Evolutionary conservation across 441 rosid genomes (phyloP).

Genomic region (Francoa sonchifolia): DNA sequence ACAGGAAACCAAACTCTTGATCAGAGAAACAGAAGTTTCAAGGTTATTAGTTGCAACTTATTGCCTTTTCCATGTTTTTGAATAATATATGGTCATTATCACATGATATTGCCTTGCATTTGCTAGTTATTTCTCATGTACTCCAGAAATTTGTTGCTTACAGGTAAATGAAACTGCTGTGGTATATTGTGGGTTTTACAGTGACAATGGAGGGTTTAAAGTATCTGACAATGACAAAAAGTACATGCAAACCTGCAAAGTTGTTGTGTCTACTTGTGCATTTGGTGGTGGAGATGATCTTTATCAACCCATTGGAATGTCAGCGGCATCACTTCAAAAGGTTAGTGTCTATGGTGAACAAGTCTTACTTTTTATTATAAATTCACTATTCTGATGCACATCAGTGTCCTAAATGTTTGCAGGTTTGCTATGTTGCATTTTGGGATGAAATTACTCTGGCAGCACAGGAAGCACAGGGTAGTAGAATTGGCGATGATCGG

Average conservation of each 20-base stretch:
- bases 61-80: not conserved
- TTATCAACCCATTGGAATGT: conserved; percentile 88
- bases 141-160: conserved; percentile 13
- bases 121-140: conserved; percentile 13
- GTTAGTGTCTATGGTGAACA: conserved; percentile 25
- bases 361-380: conserved; percentile 8
- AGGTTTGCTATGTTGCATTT: conserved; percentile 94
- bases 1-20: conserved; percentile 72
- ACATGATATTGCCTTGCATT: not conserved
- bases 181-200: conserved; percentile 80
- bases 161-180: conserved; percentile 59
- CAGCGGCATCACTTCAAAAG: conserved; percentile 49
- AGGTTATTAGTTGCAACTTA: conserved; percentile 28
- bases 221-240: conserved; percentile 52
- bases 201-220: conserved; percentile 64
- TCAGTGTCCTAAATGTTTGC: conserved; percentile 20
- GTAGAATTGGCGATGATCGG: conserved; percentile 38
- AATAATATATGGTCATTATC: not conserved
- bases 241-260: conserved; percentile 57
- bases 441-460: conserved; percentile 87
- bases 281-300: conserved; percentile 99
- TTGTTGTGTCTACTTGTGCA: conserved; percentile 81
- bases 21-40: conserved; percentile 70
- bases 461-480: conserved; percentile 60
- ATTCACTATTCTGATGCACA: conserved; percentile 1